These are phyloP conservation scores for Magnolia sinica DNA, from an alignment of 164 flowering plant genomes.

Conservation along the genomic window DNA sequence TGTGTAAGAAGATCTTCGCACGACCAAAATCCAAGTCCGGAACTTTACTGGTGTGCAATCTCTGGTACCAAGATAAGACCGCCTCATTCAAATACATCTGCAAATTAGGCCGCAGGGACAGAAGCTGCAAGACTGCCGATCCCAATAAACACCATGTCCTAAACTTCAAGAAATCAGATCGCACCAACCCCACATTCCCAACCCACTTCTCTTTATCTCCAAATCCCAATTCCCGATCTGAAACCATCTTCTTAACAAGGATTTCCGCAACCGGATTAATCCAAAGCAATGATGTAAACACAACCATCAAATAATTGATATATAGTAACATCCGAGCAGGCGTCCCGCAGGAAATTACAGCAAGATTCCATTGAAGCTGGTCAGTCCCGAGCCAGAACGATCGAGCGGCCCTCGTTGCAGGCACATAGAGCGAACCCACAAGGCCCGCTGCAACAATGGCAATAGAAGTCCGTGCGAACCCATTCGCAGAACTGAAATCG, in stretches of 20 bases:
- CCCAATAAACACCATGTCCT: constrained; percentile 62
- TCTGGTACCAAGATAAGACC: constrained; percentile 88
- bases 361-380: constrained; percentile 68
- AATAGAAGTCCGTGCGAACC: constrained; percentile 39
- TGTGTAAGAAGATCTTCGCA: constrained; percentile 92
- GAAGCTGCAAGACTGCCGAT: constrained; percentile 56
- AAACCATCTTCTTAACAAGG: constrained; percentile 35
- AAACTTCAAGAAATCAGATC: constrained; percentile 44
- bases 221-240: constrained; percentile 10
- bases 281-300: constrained; percentile 76
- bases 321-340: constrained; percentile 54
- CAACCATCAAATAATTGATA: constrained; percentile 30
- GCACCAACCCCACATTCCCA: constrained; percentile 59
- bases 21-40: constrained; percentile 94
- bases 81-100: constrained; percentile 95
- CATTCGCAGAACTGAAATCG: constrained; percentile 48
- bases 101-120: constrained; percentile 59
- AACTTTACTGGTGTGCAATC: constrained; percentile 82
- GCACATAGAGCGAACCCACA: constrained; percentile 56
- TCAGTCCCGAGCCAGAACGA: constrained; percentile 96
- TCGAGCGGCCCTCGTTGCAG: constrained; percentile 54
- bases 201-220: constrained; percentile 32
- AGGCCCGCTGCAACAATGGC: constrained; percentile 53
- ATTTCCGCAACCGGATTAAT: constrained; percentile 57
- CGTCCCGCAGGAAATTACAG: constrained; percentile 66